Evolutionary conservation across 2,329 filamentous ascomycete species (phyloP), one percentile per base, ranked within the genome.

Genomic region (Fusarium sterilihyphosum): DNA sequence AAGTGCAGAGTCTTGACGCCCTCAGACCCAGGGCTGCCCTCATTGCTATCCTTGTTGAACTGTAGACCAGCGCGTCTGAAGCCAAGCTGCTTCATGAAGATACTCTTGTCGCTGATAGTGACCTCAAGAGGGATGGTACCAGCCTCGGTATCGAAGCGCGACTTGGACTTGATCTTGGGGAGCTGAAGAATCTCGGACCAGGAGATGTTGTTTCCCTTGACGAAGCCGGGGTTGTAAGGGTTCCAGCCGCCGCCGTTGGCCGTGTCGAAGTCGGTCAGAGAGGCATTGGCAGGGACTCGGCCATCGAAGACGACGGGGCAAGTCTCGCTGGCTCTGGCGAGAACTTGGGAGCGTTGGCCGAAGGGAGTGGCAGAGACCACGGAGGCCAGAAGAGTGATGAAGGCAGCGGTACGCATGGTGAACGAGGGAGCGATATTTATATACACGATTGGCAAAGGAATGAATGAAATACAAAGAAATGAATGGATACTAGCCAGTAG

Each of bases 1-100:
- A 89, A 91, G 81, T 92, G 90, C 58, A 92, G 84, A 4, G 89
- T 91, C 82, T 90, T 91, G 66, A 90, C 81, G 24, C 80, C 82
- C 82, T 88, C 86, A 82, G 86, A 82, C 73, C 84, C 80, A 17
- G 86, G 84, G 62, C 89, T 85, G 60, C 91, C 84, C 68, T 90
- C 89, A 20, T 77, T 77, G 61, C 52, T 65, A 31, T 78, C 75
- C 37, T 69, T 63, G 46, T 26, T 43, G 52, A 78, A 77, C 64
- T 77, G 75, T 8, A 77, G 67, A 5, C 75, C 75, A 3, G 88
- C 88, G 71, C 90, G 88, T 46, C 90, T 86, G 83, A 92, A 92
- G 26, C 90, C 90, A 6, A 81, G 81, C 80, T 92, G 90, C 56
- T 85, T 79, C n/a, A 83, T 83, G 81, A 92, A 92, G 80, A 92